Base-by-base conservation (phyloP, 2,329 filamentous ascomycete genomes). In the Talaromyces sp. region DNA sequence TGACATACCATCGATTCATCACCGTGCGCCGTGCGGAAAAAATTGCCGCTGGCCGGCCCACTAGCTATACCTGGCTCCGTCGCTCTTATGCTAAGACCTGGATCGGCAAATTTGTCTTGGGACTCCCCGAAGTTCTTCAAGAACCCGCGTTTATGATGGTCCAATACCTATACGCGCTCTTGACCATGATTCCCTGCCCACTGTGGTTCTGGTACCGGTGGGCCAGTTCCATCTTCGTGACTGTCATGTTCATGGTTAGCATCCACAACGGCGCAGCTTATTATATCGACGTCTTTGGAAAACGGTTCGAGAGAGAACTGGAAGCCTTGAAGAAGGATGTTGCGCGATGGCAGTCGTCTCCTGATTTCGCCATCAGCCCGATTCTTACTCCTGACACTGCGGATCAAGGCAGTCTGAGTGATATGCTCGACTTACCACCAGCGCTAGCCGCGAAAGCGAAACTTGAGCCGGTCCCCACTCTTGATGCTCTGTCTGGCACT, bases 281-380 rank as follows among this genome's bases (percentile, higher is more conserved):
- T 75, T 99, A 99, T 76, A 98, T 99, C 70, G 95, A 99, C 69
- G 91, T 98, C 1, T 99, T 98, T 73, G 95, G 96, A 58, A 96
- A 90, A 69, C 86, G 93, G 2, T 98, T 99, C 81, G 91, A 99
- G 80, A 96, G 93, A 71, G 95, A 99, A 75, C 82, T 99, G 13
- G 93, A 99, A 72, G 84, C 88, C 57, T 84, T 99, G 78, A 93
- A 89, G 76, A 86, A 86, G 59, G 95, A 99, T 70, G 92, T 99
- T 9, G 84, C 88, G 52, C 93, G 91, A 73, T 96, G 91, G 91
- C 92, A 96, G 74, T 69, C 68, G 26, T 75, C 71, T 17, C 72
- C 73, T 3, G 74, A 75, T 49, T 70, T 68, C 27, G 58, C 64
- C 2, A 68, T 64, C 9, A 74, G 70, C 55, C 73, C 74, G 1